Conservation (phyloP, 2,329 filamentous ascomycete genomes). For the Aurifilum marmelostoma region DNA sequence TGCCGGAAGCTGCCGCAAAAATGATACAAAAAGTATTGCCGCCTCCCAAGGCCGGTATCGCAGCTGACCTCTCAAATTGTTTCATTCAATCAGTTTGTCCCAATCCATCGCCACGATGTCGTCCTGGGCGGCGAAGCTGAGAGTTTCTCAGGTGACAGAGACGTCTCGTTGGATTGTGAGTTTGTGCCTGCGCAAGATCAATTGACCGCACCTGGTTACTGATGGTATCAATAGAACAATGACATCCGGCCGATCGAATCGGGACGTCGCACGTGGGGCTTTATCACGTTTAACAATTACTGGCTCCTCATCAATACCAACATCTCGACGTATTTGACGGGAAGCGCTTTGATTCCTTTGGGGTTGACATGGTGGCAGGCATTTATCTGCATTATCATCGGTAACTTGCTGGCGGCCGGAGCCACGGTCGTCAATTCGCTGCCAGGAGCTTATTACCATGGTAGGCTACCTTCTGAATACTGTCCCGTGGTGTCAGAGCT, state of each 20-base stretch:
- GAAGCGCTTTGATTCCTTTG: constrained; percentile 46
- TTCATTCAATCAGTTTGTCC: not conserved
- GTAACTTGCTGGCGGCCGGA: constrained; percentile 43
- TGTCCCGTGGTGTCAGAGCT: not conserved
- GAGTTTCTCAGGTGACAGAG: not conserved
- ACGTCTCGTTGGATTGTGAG: constrained; percentile 4
- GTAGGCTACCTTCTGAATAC: constrained; percentile 34
- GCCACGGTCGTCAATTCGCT: constrained; percentile 49
- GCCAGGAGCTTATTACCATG: constrained; percentile 46
- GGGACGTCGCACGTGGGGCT: constrained; percentile 47
- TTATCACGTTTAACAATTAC: constrained; percentile 48
- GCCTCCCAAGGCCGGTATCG: not conserved
- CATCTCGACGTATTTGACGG: constrained; percentile 46
- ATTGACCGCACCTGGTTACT: not conserved
- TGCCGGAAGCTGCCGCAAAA: not conserved
- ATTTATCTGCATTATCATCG: constrained; percentile 45
- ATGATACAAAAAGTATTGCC: not conserved
- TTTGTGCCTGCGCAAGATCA: not conserved
- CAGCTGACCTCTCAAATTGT: not conserved
- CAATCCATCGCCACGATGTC: not conserved
- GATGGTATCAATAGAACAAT: constrained; percentile 44
- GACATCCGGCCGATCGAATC: constrained; percentile 53
- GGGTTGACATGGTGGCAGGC: constrained; percentile 49
- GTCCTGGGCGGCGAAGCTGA: constrained; percentile 2
- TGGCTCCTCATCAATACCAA: constrained; percentile 53